Percentiles rank a stretch among this genome's conserved stretches.
Conservation (phyloP, 371 early-diverging fungal genomes). For the Nosema muscidifuracis region DNA sequence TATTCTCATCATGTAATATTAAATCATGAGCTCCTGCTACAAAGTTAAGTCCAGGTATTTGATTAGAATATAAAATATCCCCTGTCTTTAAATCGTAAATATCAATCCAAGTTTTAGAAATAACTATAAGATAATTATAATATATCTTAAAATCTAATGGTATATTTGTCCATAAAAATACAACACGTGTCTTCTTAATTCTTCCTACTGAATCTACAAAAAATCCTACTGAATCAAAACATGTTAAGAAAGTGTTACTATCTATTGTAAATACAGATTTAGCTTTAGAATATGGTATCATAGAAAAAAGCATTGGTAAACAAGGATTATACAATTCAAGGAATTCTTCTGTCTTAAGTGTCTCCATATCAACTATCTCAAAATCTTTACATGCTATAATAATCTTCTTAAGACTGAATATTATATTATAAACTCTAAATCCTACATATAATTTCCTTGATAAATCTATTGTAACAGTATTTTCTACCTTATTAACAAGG, state of each 20-base stretch:
- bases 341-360: slow-evolving; percentile 60
- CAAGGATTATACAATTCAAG: slow-evolving; percentile 56
- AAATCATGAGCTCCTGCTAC: slow-evolving; percentile 12
- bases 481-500: slow-evolving; percentile 4
- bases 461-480: slow-evolving; percentile 24
- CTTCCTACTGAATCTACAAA: slow-evolving; percentile 55
- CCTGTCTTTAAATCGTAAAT: slow-evolving; percentile 41
- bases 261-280: slow-evolving; percentile 48
- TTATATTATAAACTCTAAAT: slow-evolving; percentile 45
- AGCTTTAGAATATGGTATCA: slow-evolving; percentile 29
- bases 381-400: slow-evolving; percentile 62
- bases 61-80: slow-evolving; percentile 13
- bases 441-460: slow-evolving; percentile 59
- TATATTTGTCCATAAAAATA: slow-evolving; percentile 56
- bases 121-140: slow-evolving; percentile 7
- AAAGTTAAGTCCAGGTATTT: slow-evolving; percentile 14
- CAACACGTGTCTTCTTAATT: slow-evolving; percentile 31
- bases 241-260: slow-evolving; percentile 49
- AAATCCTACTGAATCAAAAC: slow-evolving; percentile 59
- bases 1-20: slow-evolving; percentile 16
- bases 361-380: slow-evolving; percentile 61
- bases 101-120: slow-evolving; percentile 12
- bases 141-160: slow-evolving; percentile 41
- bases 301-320: slow-evolving; percentile 32
- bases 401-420: slow-evolving; percentile 49